Base-by-base conservation (phyloP, 768 basidiomycete genomes). In the Hysterangium stoloniferum region DNA sequence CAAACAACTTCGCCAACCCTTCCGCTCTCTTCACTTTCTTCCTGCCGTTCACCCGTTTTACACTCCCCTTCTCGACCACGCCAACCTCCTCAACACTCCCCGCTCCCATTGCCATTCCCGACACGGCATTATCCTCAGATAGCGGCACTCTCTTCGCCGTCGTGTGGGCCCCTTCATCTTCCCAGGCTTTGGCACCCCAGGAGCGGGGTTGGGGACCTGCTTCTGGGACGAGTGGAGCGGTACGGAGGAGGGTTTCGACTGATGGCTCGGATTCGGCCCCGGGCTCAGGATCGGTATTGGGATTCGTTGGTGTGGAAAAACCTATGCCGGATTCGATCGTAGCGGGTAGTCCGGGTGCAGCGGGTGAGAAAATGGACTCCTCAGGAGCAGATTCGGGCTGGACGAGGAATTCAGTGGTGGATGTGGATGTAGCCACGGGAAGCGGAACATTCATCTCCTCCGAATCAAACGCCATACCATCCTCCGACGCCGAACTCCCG, bases 101-200 rank as follows among this genome's bases (percentile, higher is more conserved):
- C n/a, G n/a, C n/a, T n/a, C n/a, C n/a, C n/a, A n/a, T n/a, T n/a
- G n/a, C n/a, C n/a, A n/a, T n/a, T n/a, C n/a, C n/a, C n/a, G n/a
- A n/a, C n/a, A n/a, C n/a, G n/a, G n/a, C n/a, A n/a, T n/a, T n/a
- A n/a, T n/a, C n/a, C n/a, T n/a, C n/a, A n/a, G n/a, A n/a, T n/a
- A 45, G 29, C 15, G 44, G 31, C 8, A 64, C 29, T 27, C 59
- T 62, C 54, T 66, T 68, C 25, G 68, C 61, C n/a, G 68, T 70
- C 22, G 24, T 43, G 19, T 45, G 42, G 8, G 57, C 57, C 1
- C 66, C 65, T 25, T 64, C 65, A 9, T 51, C 49, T 56, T 69
- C 68, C 68, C 68, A 69, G 3, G 68, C 68, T 6, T 63, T 57
- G 9, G 65, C 68, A 31, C 68, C 69, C 63, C 63, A 65, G 52